A percentile compares a stretch with the other conserved stretches of the same genome.
Conservation (phyloP, 495 filamentous ascomycete species). For the Penicillium ochrochloron region DNA sequence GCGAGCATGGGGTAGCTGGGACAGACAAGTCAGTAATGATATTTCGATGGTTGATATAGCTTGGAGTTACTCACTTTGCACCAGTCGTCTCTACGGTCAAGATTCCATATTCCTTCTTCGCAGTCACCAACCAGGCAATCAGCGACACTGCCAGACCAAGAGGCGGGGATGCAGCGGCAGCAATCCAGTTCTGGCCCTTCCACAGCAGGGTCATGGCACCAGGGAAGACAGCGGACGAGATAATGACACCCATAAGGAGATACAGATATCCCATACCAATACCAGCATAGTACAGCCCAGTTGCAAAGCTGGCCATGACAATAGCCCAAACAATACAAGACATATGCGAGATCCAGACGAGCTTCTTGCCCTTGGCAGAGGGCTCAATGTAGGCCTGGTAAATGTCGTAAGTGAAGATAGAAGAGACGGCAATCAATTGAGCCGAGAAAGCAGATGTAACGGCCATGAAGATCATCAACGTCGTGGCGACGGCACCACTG, state of each 20-base stretch:
- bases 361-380: conserved; percentile 67
- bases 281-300: conserved; percentile 73
- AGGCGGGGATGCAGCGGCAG: conserved; percentile 72
- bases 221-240: conserved; percentile 82
- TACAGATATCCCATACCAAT: conserved; percentile 80
- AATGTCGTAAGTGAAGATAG: conserved; percentile 92
- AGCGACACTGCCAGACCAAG: conserved; percentile 77
- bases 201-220: conserved; percentile 81
- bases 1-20: conserved; percentile 80
- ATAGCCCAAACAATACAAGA: conserved; percentile 78
- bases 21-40: background rate
- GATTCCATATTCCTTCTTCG: conserved; percentile 73
- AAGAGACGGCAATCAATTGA: conserved; percentile 90
- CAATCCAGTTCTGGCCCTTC: conserved; percentile 82
- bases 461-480: conserved; percentile 94
- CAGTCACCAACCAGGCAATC: conserved; percentile 89
- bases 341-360: conserved; percentile 85
- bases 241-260: conserved; percentile 90
- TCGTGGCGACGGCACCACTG: conserved; percentile 81
- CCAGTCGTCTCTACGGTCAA: conserved; percentile 79
- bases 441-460: conserved; percentile 90
- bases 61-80: conserved; percentile 58
- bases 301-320: conserved; percentile 83
- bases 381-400: conserved; percentile 68
- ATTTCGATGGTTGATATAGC: background rate